phyloP scores from a whole-genome alignment of 768 basidiomycete species.

The Russula lepida region DNA sequence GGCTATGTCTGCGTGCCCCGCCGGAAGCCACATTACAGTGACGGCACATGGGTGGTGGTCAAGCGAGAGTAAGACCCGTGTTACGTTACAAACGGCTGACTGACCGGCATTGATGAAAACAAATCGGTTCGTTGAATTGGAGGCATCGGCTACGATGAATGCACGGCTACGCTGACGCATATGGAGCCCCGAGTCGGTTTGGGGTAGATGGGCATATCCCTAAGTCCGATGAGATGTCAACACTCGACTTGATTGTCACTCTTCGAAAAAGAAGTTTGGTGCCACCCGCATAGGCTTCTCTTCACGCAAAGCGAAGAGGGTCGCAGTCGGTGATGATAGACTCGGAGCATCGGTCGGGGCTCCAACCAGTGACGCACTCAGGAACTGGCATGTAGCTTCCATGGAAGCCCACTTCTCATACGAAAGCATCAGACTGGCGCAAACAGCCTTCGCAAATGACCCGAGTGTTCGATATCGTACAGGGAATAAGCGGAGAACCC shows the following conservation, averaged over 20 bases:
- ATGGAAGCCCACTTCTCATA: neutral
- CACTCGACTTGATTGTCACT: neutral
- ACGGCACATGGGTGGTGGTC: neutral
- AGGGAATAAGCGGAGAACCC: neutral
- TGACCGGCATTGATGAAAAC: conserved; percentile 71
- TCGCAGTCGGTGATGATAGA: neutral
- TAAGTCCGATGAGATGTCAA: conserved; percentile 23
- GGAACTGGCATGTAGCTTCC: neutral
- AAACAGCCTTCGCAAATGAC: neutral
- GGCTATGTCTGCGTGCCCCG: conserved; percentile 48
- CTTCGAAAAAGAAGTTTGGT: neutral
- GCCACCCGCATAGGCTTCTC: neutral
- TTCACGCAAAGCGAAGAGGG: conserved; percentile 7
- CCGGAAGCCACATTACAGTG: neutral
- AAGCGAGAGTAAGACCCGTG: neutral
- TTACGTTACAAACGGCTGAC: conserved; percentile 13
- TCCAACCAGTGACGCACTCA: neutral
- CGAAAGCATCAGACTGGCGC: neutral
- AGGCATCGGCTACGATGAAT: conserved; percentile 61
- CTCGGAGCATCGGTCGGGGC: neutral
- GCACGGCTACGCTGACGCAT: conserved; percentile 74
- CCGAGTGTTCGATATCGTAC: neutral
- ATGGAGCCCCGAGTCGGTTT: conserved; percentile 68
- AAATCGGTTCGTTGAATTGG: conserved; percentile 47
- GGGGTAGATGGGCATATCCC: conserved; percentile 60